Base-by-base conservation (phyloP, 1,139 yeast species). In the Waltiozyma solani region DNA sequence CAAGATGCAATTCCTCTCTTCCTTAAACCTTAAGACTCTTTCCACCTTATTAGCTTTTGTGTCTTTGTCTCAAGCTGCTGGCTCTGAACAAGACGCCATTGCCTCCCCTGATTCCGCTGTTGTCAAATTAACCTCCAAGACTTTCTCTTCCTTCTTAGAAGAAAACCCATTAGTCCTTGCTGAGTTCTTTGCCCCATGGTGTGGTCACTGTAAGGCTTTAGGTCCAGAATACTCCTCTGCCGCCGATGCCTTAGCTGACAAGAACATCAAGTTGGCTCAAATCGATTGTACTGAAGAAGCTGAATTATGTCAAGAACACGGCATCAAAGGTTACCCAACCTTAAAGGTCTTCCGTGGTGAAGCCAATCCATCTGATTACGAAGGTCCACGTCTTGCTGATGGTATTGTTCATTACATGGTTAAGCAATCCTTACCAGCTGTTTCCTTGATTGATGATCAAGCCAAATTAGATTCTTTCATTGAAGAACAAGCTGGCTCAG, bases 171-270 rank as follows among this genome's bases (percentile, higher is more conserved):
- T 89, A 52, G 94, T 87, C 21, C 70, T 91, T 51, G 91, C 95
- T 31, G 97, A 91, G 68, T 91, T 91, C 68, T 91, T 79, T 61
- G 98, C 98, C 24, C 97, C 98, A 58, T 91, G 98, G 98, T 91
- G 98, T 71, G 98, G 98, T 19, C 96, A 91, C 67, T 91, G 98
- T 72, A 87, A 91, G 71, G 76, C 76, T 44, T 71, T 91, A 50
- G 97, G 91, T 19, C 98, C 98, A 38, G 91, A 91, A 63, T 89
- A 75, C 58, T 74, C 82, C 50, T 63, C 73, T 54, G 98, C 97
- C 39, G 96, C 98, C 40, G 81, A 84, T 48, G 52, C 59, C 21
- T 71, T 91, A 57, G 73, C 73, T 49, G 77, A 71, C 36, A 64
- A 81, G 47, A 67, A 74, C 44, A 81, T 89, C 61, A 74, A 79